Conservation (phyloP, 192 early-diverging fungal species). For the Backusella westeae region DNA sequence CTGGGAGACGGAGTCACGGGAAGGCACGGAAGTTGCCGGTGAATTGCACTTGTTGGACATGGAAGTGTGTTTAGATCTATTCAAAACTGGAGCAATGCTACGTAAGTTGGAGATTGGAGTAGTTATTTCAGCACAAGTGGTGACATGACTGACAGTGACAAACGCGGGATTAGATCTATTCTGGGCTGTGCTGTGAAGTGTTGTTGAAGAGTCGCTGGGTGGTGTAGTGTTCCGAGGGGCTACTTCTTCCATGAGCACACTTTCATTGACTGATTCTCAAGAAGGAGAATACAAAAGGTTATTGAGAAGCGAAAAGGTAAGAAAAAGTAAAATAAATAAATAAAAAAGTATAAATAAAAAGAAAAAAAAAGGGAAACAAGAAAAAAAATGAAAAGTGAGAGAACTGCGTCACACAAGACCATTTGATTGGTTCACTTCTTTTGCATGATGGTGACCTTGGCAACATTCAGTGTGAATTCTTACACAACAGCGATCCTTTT, state of each 20-base stretch:
- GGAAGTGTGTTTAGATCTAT: background rate
- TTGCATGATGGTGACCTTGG: conserved; percentile 4
- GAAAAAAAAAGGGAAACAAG: background rate
- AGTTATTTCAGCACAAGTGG: conserved; percentile 9
- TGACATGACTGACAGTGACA: conserved; percentile 13
- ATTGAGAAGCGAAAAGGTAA: background rate
- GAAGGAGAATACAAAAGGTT: background rate
- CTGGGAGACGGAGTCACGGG: background rate
- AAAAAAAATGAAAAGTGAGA: background rate
- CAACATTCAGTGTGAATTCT: conserved; percentile 2
- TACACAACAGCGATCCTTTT: conserved; percentile 6
- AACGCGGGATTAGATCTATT: conserved; percentile 3
- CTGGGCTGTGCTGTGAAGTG: background rate
- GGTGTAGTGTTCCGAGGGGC: conserved; percentile 5
- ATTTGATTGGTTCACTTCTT: conserved; percentile 3
- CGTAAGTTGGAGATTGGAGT: conserved; percentile 3
- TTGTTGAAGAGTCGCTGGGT: background rate
- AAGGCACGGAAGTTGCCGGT: conserved; percentile 3
- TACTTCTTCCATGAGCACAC: conserved; percentile 15
- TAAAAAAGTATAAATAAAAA: background rate
- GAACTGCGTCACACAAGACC: conserved; percentile 25
- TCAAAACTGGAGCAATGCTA: background rate
- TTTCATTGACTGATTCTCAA: conserved; percentile 12
- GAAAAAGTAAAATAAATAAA: background rate
- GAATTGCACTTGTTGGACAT: background rate